Base-by-base conservation (phyloP, 2,329 filamentous ascomycete species). In the Orbilia quercus region DNA sequence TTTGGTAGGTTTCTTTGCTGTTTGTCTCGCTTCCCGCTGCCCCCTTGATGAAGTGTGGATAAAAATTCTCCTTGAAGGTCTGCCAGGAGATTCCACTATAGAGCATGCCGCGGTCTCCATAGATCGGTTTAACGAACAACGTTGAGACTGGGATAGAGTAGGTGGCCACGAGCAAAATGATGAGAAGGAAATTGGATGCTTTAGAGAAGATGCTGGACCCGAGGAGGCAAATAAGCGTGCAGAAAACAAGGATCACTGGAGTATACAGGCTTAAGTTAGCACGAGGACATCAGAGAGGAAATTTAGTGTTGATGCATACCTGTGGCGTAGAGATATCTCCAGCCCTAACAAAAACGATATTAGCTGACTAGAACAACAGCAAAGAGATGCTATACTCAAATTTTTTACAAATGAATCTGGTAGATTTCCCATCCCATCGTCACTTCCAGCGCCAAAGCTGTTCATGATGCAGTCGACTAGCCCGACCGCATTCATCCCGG, bases 401-500 rank as follows among this genome's bases (percentile, higher is more conserved):
- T 36, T 20, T 74, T 76, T 71, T 59, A 78, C 77, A 51, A 77
- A 78, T 42, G 75, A 75, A 38, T 90, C 85, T 0, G 88, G 87
- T 34, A 96, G 84, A 51, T 85, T 83, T 16, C 87, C 84, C 25
- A 82, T 81, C 84, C 85, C 85, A 51, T 84, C 84, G 14, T 87
- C 87, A 54, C 83, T 82, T 16, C 80, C 77, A 2, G 83, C 79
- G 1, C 89, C 90, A 77, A 93, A 86, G 77, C 92, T 93, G 74
- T 93, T 85, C 58, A 87, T 87, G 65, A 96, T 84, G 77, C 91
- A 96, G 81, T 95, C 90, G 75, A 96, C 87, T 48, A 96, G 84
- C 82, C 91, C 92, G 45, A 96, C 91, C 22, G 93, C 87, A 78
- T 96, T 96, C 84, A 96, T 87, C 38, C 90, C 90, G 0, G 91